Evolutionary conservation across 257 asterid species (phyloP).

Genomic region (Fraxinus quadrangulata): DNA sequence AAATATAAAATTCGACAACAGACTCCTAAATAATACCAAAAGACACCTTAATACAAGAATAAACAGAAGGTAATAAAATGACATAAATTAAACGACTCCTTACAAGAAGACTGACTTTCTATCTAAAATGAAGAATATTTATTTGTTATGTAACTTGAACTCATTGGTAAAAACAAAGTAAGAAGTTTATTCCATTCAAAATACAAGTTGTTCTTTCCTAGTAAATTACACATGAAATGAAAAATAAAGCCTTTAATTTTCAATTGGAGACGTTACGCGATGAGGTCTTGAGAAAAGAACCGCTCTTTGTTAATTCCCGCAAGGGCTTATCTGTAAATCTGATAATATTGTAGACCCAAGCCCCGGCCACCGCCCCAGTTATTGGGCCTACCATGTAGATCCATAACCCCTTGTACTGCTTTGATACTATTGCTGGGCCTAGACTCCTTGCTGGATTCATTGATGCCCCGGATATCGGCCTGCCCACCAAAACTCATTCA

Average conservation of each 20-base stretch:
- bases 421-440: conserved; percentile 82
- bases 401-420: conserved; percentile 59
- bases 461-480: conserved; percentile 92
- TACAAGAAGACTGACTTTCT: too few species aligned
- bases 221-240: conserved; percentile 12
- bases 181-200: conserved; percentile 18
- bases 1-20: too few species aligned
- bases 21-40: too few species aligned
- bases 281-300: conserved; percentile 53
- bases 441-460: conserved; percentile 95
- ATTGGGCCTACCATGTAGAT: conserved; percentile 72
- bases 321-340: conserved; percentile 77
- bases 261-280: conserved; percentile 26
- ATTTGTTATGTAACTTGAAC: background rate
- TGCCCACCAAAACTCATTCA: conserved; percentile 25
- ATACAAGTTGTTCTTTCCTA: conserved; percentile 1
- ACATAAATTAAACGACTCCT: too few species aligned
- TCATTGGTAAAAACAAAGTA: background rate
- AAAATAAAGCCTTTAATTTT: background rate
- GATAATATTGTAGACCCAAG: conserved; percentile 77
- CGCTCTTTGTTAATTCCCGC: conserved; percentile 69
- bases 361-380: conserved; percentile 77
- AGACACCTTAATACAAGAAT: too few species aligned
- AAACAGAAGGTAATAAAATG: too few species aligned
- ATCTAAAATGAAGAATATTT: background rate